phyloP scores from a whole-genome alignment of 1,284 basidiomycete genomes.

The Grifola frondosa region DNA sequence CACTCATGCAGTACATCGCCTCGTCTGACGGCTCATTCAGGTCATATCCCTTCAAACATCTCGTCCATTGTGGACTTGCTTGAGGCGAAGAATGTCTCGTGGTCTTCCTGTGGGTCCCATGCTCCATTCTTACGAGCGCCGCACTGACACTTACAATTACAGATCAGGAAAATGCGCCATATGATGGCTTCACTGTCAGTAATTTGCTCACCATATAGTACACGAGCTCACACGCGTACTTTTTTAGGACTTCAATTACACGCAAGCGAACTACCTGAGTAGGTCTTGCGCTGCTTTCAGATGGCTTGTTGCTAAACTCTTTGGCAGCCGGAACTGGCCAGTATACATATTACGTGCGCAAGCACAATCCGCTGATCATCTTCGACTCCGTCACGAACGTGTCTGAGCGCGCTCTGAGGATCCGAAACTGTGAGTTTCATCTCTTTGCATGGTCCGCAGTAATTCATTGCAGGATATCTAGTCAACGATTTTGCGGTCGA shows the following conservation, averaged over 20 bases:
- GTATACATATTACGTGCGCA: slow-evolving; percentile 56
- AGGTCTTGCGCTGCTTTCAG: slow-evolving; percentile 17
- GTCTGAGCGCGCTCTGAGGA: slow-evolving; percentile 43
- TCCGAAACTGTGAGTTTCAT: slow-evolving; percentile 48
- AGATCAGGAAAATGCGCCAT: slow-evolving; percentile 62
- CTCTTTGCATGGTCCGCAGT: neutral
- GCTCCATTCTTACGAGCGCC: too few species aligned
- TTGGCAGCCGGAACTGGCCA: slow-evolving; percentile 30
- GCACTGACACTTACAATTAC: neutral
- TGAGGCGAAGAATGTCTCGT: slow-evolving; percentile 57
- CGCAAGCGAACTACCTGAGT: slow-evolving; percentile 46
- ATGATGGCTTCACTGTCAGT: slow-evolving; percentile 42
- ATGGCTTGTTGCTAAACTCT: slow-evolving; percentile 27
- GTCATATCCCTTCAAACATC: slow-evolving; percentile 38
- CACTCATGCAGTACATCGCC: neutral
- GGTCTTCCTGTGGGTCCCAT: slow-evolving; percentile 38
- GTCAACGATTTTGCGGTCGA: slow-evolving; percentile 60
- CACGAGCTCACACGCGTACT: neutral
- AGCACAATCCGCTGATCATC: slow-evolving; percentile 61
- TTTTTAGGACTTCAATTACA: slow-evolving; percentile 36
- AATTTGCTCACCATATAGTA: neutral
- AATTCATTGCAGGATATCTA: neutral
- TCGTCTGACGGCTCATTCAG: neutral
- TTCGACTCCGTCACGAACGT: slow-evolving; percentile 48
- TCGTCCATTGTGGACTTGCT: slow-evolving; percentile 65